These are phyloP conservation scores for Leccinum broughii DNA, from an alignment of 768 basidiomycete genomes.

Conservation along the genomic window DNA sequence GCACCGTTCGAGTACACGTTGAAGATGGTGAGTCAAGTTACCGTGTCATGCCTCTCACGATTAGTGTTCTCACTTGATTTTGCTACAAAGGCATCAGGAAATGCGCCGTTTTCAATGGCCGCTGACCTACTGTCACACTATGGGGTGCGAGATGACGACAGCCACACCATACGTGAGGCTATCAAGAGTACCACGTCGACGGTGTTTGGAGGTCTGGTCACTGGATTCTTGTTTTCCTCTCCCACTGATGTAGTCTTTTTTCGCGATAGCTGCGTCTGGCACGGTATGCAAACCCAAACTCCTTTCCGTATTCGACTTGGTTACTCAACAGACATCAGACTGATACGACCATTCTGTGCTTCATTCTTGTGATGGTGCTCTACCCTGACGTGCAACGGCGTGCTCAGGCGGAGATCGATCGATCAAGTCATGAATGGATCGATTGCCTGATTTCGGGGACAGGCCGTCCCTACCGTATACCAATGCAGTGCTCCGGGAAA, in stretches of 20 bases:
- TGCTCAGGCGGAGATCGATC: slow-evolving; percentile 30
- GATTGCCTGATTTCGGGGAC: slow-evolving; percentile 29
- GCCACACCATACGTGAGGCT: not conserved
- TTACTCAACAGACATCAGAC: slow-evolving; percentile 9
- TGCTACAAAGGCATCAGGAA: slow-evolving; percentile 1
- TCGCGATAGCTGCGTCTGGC: not conserved
- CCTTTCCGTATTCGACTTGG: not conserved
- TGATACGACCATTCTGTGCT: slow-evolving; percentile 11
- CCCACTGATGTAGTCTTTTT: not conserved
- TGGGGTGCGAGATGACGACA: not conserved
- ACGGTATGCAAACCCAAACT: not conserved
- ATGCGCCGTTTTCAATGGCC: slow-evolving; percentile 1
- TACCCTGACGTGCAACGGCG: slow-evolving; percentile 29
- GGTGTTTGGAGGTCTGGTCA: slow-evolving; percentile 7
- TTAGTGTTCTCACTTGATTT: not conserved
- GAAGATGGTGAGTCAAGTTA: not conserved
- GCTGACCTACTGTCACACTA: not conserved
- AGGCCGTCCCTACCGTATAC: slow-evolving; percentile 27
- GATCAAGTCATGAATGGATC: slow-evolving; percentile 16
- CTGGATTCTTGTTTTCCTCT: not conserved
- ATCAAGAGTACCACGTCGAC: slow-evolving; percentile 1
- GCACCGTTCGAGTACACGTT: not conserved
- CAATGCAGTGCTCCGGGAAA: slow-evolving; percentile 26
- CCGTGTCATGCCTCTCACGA: not conserved
- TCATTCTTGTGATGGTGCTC: slow-evolving; percentile 30